These are phyloP conservation scores for Clonostachys chloroleuca DNA, from an alignment of 2,329 filamentous ascomycete genomes.

Conservation along the genomic window DNA sequence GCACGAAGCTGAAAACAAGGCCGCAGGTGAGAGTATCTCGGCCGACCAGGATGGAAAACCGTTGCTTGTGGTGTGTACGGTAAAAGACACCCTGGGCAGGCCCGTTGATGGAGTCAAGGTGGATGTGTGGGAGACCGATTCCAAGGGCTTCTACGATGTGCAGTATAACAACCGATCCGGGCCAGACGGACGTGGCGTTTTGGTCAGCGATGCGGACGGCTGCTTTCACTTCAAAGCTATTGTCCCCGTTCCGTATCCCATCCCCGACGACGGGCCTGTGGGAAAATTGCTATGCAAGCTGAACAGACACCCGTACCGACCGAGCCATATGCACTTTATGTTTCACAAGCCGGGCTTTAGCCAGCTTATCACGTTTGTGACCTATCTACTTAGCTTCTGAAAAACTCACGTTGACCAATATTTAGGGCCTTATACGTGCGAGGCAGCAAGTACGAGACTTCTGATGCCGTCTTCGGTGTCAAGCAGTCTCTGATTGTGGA, in stretches of 20 bases:
- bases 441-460: constrained; percentile 1
- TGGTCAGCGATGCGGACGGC: constrained; percentile 39
- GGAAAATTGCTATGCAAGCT: constrained; percentile 74
- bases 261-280: too few relatives aligned
- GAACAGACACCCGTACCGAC: constrained; percentile 67
- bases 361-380: background rate
- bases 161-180: constrained; percentile 56
- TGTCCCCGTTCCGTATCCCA: constrained; percentile 78
- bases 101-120: constrained; percentile 61
- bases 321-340: constrained; percentile 79
- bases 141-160: constrained; percentile 70
- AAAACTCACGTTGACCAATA: background rate
- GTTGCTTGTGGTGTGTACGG: constrained; percentile 61
- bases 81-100: constrained; percentile 55
- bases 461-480: constrained; percentile 3
- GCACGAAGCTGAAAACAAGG: constrained; percentile 55
- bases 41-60: constrained; percentile 62
- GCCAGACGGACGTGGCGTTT: constrained; percentile 23
- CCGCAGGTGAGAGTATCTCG: constrained; percentile 53
- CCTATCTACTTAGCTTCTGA: too few relatives aligned
- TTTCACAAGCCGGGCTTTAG: background rate
- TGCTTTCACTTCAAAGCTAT: constrained; percentile 79
- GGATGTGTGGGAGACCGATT: constrained; percentile 78
- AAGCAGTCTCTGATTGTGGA: constrained; percentile 3
- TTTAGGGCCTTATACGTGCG: constrained; percentile 1